Evolutionary conservation across 257 asterid genomes (phyloP).

Genomic region (Paraleonurus japonicus): DNA sequence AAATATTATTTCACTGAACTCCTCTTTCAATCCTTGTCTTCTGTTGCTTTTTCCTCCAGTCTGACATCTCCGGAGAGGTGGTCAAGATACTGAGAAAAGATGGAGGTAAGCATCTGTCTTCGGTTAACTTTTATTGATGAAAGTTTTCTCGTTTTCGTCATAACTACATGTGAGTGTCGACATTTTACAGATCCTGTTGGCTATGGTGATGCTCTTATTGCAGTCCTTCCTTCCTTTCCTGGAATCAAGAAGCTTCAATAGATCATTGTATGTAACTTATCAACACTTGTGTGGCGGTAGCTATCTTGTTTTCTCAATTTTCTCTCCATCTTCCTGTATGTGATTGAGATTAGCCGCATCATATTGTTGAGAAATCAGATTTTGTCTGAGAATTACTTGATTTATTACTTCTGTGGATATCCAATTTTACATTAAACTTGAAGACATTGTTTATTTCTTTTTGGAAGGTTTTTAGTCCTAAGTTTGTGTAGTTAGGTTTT

Average conservation of each 20-base stretch:
- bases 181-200: conserved; percentile 68
- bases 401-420: not conserved
- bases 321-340: not conserved
- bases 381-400: not conserved
- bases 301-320: not conserved
- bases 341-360: not conserved
- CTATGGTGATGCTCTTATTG: conserved; percentile 77
- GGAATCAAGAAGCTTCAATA: conserved; percentile 73
- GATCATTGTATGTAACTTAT: conserved; percentile 3
- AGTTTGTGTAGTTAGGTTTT: too few species aligned
- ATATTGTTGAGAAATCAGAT: conserved; percentile 18
- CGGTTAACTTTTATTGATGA: not conserved
- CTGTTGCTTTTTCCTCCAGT: conserved; percentile 33
- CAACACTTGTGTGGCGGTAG: not conserved
- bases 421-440: not conserved
- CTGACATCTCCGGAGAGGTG: conserved; percentile 78
- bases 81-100: conserved; percentile 65
- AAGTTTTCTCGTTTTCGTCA: not conserved
- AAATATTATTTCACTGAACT: conserved; percentile 17
- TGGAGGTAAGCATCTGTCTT: conserved; percentile 57
- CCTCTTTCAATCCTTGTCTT: not conserved
- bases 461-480: too few species aligned
- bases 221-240: conserved; percentile 87
- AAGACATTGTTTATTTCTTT: not conserved
- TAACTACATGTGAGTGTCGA: conserved; percentile 1